Evolutionary conservation across 1,139 yeast genomes (phyloP).

Genomic region (Yamadazyma atmosphaerica): DNA sequence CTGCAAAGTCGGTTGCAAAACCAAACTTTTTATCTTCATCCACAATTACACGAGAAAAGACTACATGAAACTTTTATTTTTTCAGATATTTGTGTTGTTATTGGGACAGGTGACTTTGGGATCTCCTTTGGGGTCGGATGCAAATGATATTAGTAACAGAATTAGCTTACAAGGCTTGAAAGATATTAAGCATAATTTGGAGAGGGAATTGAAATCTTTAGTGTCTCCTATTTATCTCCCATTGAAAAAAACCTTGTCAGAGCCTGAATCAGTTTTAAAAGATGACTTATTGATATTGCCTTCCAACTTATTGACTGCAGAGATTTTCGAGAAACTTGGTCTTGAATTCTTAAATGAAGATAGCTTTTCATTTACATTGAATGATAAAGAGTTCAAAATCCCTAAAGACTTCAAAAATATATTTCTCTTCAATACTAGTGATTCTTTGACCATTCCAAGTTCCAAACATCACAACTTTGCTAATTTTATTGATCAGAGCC

Average conservation of each 20-base stretch:
- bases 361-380: constrained; percentile 11
- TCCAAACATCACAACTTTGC: constrained; percentile 17
- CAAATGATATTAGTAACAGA: no score
- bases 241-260: not conserved
- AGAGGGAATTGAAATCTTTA: constrained; percentile 15
- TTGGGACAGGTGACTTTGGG: not conserved
- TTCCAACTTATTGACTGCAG: constrained; percentile 20
- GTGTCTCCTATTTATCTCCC: constrained; percentile 7
- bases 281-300: constrained; percentile 24
- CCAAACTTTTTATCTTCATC: no score
- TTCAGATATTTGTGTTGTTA: not conserved
- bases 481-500: constrained; percentile 19
- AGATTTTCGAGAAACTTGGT: constrained; percentile 22
- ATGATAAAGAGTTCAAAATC: constrained; percentile 8
- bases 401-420: constrained; percentile 33
- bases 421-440: constrained; percentile 35
- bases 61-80: not conserved
- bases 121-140: no score
- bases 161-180: constrained; percentile 13
- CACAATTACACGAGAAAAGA: not conserved
- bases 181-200: constrained; percentile 13
- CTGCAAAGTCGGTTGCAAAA: constrained; percentile 4
- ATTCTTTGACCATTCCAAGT: constrained; percentile 12
- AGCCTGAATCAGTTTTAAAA: not conserved
- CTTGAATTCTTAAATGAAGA: constrained; percentile 18